Percentiles rank a stretch among this genome's conserved stretches.
Evolutionary conservation across 2,329 filamentous ascomycete species (phyloP).

Genomic region (Neopestalotiopsis sp.): DNA sequence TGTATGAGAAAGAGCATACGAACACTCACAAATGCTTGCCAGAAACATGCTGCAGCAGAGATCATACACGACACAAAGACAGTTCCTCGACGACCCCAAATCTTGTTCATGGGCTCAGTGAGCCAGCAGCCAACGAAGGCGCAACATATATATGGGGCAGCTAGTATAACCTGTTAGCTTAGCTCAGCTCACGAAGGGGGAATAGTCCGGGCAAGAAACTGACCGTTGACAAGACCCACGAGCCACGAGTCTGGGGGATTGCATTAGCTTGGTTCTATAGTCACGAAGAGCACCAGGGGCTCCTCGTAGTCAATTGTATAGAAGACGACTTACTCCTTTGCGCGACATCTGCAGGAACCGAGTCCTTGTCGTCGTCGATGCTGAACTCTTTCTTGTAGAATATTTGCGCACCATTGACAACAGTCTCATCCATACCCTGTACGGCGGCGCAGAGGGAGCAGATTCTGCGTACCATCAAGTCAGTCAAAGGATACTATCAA

Average conservation of each 20-base stretch:
- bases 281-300: not conserved
- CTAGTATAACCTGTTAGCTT: no score
- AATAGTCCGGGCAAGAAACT: conserved; percentile 1
- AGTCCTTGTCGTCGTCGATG: conserved; percentile 52
- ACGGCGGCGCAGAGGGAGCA: conserved; percentile 59
- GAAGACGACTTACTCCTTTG: not conserved
- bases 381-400: conserved; percentile 68
- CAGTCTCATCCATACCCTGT: conserved; percentile 75
- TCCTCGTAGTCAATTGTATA: not conserved
- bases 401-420: conserved; percentile 71
- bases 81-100: conserved; percentile 72
- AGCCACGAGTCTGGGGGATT: conserved; percentile 55
- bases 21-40: conserved; percentile 42
- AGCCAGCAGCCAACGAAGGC: conserved; percentile 75
- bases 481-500: not conserved
- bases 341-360: conserved; percentile 5
- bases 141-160: conserved; percentile 68
- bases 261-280: conserved; percentile 4
- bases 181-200: not conserved
- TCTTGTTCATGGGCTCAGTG: conserved; percentile 73
- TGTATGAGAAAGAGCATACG: not conserved
- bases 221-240: conserved; percentile 63
- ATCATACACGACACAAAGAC: conserved; percentile 72
- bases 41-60: conserved; percentile 50
- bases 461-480: conserved; percentile 29